Evolutionary conservation across 441 rosid genomes (phyloP).

Genomic region (Erodium moschatum): DNA sequence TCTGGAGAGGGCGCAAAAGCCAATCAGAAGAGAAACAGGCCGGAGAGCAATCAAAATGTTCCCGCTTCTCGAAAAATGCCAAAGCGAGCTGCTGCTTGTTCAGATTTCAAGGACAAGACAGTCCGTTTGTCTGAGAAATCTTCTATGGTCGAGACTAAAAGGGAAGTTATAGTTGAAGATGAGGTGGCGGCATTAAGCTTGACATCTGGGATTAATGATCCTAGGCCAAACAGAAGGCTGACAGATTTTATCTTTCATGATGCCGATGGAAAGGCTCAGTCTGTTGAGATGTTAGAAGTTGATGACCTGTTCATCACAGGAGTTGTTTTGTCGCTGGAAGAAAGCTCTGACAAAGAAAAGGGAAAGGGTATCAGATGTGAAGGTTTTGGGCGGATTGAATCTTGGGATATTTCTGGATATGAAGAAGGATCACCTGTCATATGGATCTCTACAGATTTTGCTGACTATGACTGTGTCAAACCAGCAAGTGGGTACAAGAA

Average conservation of each 20-base stretch:
- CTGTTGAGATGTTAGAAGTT: constrained; percentile 68
- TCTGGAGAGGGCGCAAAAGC: constrained; percentile 7
- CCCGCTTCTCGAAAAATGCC: constrained; percentile 23
- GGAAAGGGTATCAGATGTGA: constrained; percentile 43
- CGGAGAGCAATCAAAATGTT: constrained; percentile 6
- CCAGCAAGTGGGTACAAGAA: constrained; percentile 52
- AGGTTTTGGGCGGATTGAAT: constrained; percentile 55
- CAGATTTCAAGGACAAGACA: constrained; percentile 23
- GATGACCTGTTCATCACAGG: constrained; percentile 53
- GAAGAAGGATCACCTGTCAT: constrained; percentile 65
- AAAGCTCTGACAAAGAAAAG: constrained; percentile 33
- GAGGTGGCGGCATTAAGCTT: constrained; percentile 24
- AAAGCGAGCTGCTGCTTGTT: constrained; percentile 27
- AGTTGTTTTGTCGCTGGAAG: constrained; percentile 48
- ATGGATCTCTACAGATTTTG: constrained; percentile 63
- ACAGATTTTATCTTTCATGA: constrained; percentile 54
- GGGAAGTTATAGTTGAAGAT: constrained; percentile 19
- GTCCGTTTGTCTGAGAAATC: constrained; percentile 17
- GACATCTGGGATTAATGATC: constrained; percentile 30
- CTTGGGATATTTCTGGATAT: constrained; percentile 73
- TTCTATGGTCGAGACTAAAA: constrained; percentile 21
- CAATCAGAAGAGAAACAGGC: constrained; percentile 20
- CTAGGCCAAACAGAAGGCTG: constrained; percentile 53
- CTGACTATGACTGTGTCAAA: constrained; percentile 64
- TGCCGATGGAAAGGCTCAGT: constrained; percentile 34